phyloP scores from a whole-genome alignment of 1,139 yeast species.

The Schwanniomyces etchellsii region DNA sequence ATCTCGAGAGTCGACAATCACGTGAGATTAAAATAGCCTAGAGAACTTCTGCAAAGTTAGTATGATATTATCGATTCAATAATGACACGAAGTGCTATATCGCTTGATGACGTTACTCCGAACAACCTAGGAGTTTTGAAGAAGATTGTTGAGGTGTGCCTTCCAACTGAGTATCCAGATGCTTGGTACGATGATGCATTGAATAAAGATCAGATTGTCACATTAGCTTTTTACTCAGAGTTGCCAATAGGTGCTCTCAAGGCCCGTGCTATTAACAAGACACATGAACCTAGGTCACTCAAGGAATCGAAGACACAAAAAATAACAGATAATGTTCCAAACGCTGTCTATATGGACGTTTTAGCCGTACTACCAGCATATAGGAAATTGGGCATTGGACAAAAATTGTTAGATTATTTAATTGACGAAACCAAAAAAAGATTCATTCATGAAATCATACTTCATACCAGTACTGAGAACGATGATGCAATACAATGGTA shows the following conservation, averaged over 20 bases:
- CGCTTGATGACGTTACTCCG: conserved; percentile 50
- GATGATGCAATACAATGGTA: conserved; percentile 51
- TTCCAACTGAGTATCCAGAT: conserved; percentile 40
- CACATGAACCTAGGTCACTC: conserved; percentile 17
- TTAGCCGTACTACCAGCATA: conserved; percentile 63
- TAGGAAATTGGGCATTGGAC: conserved; percentile 58
- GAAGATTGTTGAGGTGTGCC: conserved; percentile 38
- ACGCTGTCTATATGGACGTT: conserved; percentile 59
- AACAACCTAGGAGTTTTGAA: conserved; percentile 52
- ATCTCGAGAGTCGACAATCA: too few species aligned
- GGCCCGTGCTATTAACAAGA: conserved; percentile 38
- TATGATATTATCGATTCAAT: too few species aligned
- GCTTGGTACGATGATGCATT: conserved; percentile 40
- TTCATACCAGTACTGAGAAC: conserved; percentile 54
- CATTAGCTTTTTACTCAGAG: conserved; percentile 53
- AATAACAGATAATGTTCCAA: conserved; percentile 30
- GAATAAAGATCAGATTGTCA: conserved; percentile 27
- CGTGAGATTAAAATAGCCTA: too few species aligned
- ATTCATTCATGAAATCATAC: conserved; percentile 51
- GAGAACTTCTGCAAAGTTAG: too few species aligned
- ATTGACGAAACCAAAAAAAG: conserved; percentile 47
- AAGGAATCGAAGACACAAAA: conserved; percentile 20
- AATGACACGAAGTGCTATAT: conserved; percentile 32
- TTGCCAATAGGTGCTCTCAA: conserved; percentile 70
- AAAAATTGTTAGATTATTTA: conserved; percentile 47